These are phyloP conservation scores for Coemansia aciculifera DNA, from an alignment of 192 early-diverging fungal species.

Conservation along the genomic window DNA sequence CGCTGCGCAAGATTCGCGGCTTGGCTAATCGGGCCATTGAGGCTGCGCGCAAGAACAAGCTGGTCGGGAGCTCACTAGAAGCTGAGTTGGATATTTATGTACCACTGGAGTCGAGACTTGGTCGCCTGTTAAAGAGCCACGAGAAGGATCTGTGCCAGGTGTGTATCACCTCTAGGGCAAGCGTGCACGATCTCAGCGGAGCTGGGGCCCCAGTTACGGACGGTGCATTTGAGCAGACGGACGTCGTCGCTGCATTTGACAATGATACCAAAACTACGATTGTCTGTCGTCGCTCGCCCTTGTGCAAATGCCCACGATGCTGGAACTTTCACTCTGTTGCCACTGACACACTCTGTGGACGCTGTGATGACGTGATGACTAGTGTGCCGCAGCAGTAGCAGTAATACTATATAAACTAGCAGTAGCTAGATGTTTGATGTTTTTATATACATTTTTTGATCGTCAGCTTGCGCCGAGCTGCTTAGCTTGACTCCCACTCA, in stretches of 20 bases:
- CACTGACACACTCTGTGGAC: constrained; percentile 58
- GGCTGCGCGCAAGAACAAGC: constrained; percentile 34
- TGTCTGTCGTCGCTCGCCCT: constrained; percentile 50
- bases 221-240: constrained; percentile 17
- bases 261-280: constrained; percentile 33
- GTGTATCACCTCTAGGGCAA: constrained; percentile 32
- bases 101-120: constrained; percentile 26
- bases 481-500: background rate
- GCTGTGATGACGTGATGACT: constrained; percentile 57
- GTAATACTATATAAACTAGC: background rate
- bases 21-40: constrained; percentile 49
- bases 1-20: constrained; percentile 36
- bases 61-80: constrained; percentile 52
- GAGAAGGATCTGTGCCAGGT: constrained; percentile 31
- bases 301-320: constrained; percentile 79
- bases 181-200: constrained; percentile 14
- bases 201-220: background rate
- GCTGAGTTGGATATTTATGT: constrained; percentile 44
- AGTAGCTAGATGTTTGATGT: background rate
- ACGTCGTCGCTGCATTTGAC: constrained; percentile 23
- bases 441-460: background rate
- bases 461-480: background rate
- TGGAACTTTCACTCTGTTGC: constrained; percentile 63
- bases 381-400: background rate
- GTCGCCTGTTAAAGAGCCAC: constrained; percentile 21